Percentiles rank a stretch among this genome's conserved stretches.
phyloP scores from a whole-genome alignment of 2,329 filamentous ascomycete genomes.

The Epichloe gansuensis region DNA sequence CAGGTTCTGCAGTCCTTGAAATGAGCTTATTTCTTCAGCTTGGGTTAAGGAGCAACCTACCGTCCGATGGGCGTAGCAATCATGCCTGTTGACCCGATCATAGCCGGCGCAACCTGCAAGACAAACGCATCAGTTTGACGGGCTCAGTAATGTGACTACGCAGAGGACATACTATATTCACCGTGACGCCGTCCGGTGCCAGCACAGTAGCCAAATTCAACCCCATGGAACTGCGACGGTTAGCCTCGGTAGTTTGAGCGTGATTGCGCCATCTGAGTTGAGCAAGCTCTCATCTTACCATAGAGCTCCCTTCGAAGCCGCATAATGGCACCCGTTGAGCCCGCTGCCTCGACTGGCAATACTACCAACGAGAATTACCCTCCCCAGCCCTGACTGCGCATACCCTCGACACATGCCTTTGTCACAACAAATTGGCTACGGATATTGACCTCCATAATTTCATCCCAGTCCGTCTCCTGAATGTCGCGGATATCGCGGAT shows the following conservation, averaged over 20 bases:
- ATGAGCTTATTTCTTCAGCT: not conserved
- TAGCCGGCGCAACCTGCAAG: constrained; percentile 5
- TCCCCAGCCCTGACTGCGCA: constrained; percentile 5
- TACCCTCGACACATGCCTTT: constrained; percentile 5
- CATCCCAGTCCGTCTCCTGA: constrained; percentile 5
- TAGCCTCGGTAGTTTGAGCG: not conserved
- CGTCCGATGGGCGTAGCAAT: constrained; percentile 4
- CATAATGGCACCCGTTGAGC: constrained; percentile 7
- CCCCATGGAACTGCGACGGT: constrained; percentile 5
- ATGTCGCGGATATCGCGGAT: constrained; percentile 4
- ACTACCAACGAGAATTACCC: constrained; percentile 6
- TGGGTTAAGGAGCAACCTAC: not conserved
- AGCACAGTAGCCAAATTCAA: constrained; percentile 5
- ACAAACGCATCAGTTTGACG: not conserved
- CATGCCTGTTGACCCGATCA: constrained; percentile 9
- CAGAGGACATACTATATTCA: constrained; percentile 3
- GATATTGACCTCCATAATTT: constrained; percentile 7
- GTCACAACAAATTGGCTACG: constrained; percentile 7
- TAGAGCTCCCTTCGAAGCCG: constrained; percentile 7
- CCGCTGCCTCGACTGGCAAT: constrained; percentile 6
- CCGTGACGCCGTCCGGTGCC: constrained; percentile 5
- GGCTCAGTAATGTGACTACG: not conserved
- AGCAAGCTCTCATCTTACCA: not conserved
- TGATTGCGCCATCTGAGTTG: not conserved
- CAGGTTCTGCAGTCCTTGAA: not conserved